Percentiles rank a stretch among this genome's conserved stretches.
Conservation (phyloP, 306 rosid species). For the Cucurbita maxima region DNA sequence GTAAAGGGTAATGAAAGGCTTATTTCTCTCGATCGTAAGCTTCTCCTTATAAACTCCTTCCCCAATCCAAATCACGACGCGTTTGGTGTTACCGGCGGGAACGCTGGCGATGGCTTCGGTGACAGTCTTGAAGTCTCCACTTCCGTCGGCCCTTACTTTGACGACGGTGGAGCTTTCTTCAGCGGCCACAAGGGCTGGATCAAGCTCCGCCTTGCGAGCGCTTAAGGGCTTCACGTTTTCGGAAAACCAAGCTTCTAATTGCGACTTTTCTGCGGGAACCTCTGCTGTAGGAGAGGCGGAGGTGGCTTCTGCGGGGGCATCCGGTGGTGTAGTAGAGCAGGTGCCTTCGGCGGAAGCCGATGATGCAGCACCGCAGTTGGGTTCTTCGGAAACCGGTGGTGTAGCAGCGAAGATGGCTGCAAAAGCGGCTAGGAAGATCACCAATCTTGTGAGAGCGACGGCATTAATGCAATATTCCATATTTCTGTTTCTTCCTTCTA, state of each 20-base stretch:
- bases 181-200: constrained; percentile 26
- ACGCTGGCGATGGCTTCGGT: constrained; percentile 33
- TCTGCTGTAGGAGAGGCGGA: too few species aligned
- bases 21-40: constrained; percentile 19
- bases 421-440: not conserved
- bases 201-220: constrained; percentile 9
- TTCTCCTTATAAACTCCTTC: constrained; percentile 43
- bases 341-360: too few species aligned
- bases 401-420: not conserved
- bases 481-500: not conserved
- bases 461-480: not conserved
- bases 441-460: not conserved
- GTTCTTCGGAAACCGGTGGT: not conserved
- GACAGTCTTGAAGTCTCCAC: constrained; percentile 36
- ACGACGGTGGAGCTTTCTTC: constrained; percentile 19
- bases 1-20: constrained; percentile 34
- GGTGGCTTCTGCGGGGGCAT: too few species aligned
- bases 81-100: constrained; percentile 24
- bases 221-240: constrained; percentile 1
- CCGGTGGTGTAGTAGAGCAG: too few species aligned
- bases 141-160: constrained; percentile 30
- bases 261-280: constrained; percentile 13
- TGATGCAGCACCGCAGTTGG: too few species aligned
- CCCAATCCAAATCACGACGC: constrained; percentile 40
- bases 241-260: constrained; percentile 25